Conservation (phyloP, 163 green algal species). For the Smithsoniella earleae region DNA sequence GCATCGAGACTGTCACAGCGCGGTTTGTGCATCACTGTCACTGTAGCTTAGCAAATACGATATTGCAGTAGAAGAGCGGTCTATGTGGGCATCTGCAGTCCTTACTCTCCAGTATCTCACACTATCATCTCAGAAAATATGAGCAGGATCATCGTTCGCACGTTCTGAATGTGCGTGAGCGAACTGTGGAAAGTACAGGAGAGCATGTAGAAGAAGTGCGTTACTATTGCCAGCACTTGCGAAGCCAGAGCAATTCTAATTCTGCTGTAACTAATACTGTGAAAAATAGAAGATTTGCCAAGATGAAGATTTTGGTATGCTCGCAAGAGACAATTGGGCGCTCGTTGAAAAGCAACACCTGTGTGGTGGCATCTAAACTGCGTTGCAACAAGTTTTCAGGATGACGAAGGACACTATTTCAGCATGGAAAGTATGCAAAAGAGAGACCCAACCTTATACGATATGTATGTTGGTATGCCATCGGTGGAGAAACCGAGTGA, state of each 20-base stretch:
- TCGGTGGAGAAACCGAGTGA: no score
- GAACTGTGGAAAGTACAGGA: no score
- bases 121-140: no score
- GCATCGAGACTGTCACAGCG: no score
- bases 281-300: background rate
- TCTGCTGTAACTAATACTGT: background rate
- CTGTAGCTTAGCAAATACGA: no score
- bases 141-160: no score
- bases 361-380: background rate
- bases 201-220: background rate
- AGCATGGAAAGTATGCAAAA: slow-evolving; percentile 19
- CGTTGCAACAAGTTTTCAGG: background rate
- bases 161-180: no score
- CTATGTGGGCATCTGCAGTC: no score
- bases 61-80: no score
- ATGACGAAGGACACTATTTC: background rate
- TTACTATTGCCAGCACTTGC: background rate
- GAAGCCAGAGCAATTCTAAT: background rate
- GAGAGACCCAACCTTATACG: background rate
- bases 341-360: background rate
- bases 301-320: slow-evolving; percentile 12
- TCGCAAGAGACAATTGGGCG: background rate
- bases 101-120: no score
- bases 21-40: no score
- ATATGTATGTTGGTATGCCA: background rate